Conservation (phyloP, 306 rosid genomes). For the Fagus sylvatica region DNA sequence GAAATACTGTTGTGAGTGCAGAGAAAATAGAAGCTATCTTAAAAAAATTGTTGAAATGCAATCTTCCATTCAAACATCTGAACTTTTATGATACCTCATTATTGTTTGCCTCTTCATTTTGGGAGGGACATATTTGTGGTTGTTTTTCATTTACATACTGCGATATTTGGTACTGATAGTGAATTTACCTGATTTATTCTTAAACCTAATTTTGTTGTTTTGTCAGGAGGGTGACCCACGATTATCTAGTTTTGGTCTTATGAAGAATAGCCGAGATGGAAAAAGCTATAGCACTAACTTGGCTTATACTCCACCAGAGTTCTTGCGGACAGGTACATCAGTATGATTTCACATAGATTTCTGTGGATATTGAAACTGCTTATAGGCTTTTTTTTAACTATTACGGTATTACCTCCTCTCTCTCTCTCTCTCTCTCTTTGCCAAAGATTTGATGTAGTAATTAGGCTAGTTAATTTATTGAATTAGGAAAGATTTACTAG, state of each 20-base stretch:
- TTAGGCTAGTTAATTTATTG: neutral
- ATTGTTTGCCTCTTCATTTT: neutral
- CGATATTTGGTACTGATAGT: neutral
- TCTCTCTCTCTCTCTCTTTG: neutral
- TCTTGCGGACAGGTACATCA: constrained; percentile 71
- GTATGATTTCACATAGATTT: neutral
- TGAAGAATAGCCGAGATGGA: constrained; percentile 95
- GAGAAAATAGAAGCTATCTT: neutral
- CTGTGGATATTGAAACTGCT: neutral
- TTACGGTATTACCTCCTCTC: neutral
- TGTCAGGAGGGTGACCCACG: constrained; percentile 93
- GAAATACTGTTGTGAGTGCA: neutral
- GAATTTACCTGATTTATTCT: neutral
- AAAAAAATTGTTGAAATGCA: neutral
- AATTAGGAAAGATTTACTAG: neutral
- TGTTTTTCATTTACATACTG: neutral
- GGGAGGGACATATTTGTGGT: neutral
- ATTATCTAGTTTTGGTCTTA: constrained; percentile 91
- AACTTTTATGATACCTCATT: neutral
- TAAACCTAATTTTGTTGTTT: constrained; percentile 12
- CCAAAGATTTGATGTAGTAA: neutral
- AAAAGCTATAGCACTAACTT: constrained; percentile 97
- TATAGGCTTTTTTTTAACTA: neutral
- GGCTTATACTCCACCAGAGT: constrained; percentile 96
- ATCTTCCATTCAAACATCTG: neutral